Percentiles rank a stretch among this genome's conserved stretches.
Evolutionary conservation across 306 rosid species (phyloP).

Genomic region (Lagenaria siceraria): DNA sequence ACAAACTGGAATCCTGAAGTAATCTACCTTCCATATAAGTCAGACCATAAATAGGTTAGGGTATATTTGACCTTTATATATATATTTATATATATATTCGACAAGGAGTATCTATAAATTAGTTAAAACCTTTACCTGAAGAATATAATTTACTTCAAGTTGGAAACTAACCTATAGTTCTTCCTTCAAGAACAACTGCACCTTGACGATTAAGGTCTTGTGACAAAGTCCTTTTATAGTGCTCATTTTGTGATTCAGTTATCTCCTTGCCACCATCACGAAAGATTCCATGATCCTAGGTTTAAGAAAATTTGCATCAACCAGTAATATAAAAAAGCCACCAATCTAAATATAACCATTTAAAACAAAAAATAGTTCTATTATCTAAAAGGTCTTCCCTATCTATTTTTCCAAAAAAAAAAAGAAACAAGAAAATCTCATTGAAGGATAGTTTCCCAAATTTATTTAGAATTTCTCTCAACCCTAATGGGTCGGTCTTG

Average conservation of each 20-base stretch:
- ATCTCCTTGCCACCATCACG: conserved; percentile 89
- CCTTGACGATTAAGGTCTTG: conserved; percentile 99
- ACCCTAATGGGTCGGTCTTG: too few species aligned
- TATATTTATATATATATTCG: background rate
- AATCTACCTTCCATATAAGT: background rate
- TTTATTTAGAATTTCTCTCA: too few species aligned
- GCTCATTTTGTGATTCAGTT: conserved; percentile 40
- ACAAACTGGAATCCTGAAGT: background rate
- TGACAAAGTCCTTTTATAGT: conserved; percentile 61
- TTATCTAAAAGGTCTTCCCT: background rate
- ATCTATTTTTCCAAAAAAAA: too few species aligned
- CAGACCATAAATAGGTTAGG: background rate
- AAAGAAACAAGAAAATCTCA: too few species aligned
- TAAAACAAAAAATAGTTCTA: background rate
- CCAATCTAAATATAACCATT: background rate
- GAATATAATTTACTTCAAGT: conserved; percentile 8
- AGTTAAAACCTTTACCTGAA: background rate
- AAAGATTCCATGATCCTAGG: conserved; percentile 91
- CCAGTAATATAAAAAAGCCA: background rate
- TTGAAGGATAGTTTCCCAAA: too few species aligned
- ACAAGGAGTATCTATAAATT: background rate
- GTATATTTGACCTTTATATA: background rate
- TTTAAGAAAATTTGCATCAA: background rate
- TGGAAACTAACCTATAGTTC: conserved; percentile 51
- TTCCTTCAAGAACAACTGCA: conserved; percentile 95